These are phyloP conservation scores for Calonectria ilicicola DNA, from an alignment of 2,329 filamentous ascomycete species.

Conservation along the genomic window DNA sequence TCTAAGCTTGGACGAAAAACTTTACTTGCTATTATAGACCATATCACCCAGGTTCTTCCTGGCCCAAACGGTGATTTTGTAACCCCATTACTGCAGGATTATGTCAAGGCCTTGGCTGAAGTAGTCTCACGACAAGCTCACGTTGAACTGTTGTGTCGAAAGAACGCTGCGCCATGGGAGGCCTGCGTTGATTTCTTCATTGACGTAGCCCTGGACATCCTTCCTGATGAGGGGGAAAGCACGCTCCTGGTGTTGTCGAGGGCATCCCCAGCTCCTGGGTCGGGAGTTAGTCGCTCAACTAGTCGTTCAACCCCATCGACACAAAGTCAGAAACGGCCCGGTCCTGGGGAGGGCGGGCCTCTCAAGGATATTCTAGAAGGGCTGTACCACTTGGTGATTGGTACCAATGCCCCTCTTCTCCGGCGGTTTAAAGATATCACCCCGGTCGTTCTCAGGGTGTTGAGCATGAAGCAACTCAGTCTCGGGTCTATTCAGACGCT, in stretches of 20 bases:
- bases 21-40: constrained; percentile 81
- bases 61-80: constrained; percentile 72
- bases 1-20: constrained; percentile 80
- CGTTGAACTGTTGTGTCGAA: constrained; percentile 79
- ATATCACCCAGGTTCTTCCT: constrained; percentile 82
- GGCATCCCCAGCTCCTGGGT: constrained; percentile 60
- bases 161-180: constrained; percentile 73
- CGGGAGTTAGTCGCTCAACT: constrained; percentile 43
- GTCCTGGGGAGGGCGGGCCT: constrained; percentile 46
- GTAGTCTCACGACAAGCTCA: constrained; percentile 81
- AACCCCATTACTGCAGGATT: constrained; percentile 78
- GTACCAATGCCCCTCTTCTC: constrained; percentile 75
- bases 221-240: constrained; percentile 54
- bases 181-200: constrained; percentile 78
- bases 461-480: constrained; percentile 69
- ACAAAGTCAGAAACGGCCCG: constrained; percentile 45
- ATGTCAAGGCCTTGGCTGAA: constrained; percentile 79
- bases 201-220: constrained; percentile 65
- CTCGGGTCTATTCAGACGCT: constrained; percentile 75
- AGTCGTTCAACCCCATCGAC: constrained; percentile 44
- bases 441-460: constrained; percentile 67
- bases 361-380: constrained; percentile 66
- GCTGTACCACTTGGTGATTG: constrained; percentile 72
- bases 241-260: constrained; percentile 50
- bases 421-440: constrained; percentile 68